A percentile compares a stretch with the other conserved stretches of the same genome.
Evolutionary conservation across 305 asterid genomes (phyloP).

Genomic region (Fraxinus platypoda): DNA sequence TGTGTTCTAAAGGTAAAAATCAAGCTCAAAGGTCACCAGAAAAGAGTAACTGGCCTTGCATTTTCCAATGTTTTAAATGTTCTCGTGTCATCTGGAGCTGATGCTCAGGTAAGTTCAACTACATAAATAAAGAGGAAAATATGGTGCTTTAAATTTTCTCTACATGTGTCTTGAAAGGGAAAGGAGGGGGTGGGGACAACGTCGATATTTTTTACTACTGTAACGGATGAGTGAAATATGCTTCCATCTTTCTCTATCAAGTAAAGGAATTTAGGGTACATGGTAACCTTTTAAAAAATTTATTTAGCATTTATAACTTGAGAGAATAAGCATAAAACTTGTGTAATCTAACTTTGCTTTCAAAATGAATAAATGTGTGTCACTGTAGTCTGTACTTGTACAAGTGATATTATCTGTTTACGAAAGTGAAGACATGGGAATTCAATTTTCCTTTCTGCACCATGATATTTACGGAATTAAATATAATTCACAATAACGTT

Average conservation of each 20-base stretch:
- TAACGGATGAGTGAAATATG: background rate
- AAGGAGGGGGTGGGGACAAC: too few species aligned
- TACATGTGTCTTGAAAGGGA: background rate
- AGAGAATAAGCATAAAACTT: background rate
- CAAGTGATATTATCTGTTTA: background rate
- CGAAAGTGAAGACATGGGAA: background rate
- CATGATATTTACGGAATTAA: background rate
- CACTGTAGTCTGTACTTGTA: background rate
- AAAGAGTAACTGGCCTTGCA: constrained; percentile 74
- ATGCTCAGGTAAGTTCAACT: constrained; percentile 57
- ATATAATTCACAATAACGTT: background rate
- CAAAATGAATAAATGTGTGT: background rate
- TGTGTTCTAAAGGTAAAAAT: constrained; percentile 45
- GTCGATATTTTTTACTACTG: background rate
- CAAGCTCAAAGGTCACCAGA: constrained; percentile 67
- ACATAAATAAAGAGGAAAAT: background rate
- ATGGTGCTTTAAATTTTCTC: background rate
- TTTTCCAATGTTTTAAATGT: constrained; percentile 52
- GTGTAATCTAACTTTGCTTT: background rate
- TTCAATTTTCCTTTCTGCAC: background rate
- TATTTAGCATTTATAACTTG: background rate
- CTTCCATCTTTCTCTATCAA: background rate
- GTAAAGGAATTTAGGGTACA: background rate
- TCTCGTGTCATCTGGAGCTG: constrained; percentile 73
- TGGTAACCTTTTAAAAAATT: background rate